These are phyloP conservation scores for Tripidium arundinaceum DNA, from an alignment of 202 grass and related monocot genomes.

Conservation along the genomic window DNA sequence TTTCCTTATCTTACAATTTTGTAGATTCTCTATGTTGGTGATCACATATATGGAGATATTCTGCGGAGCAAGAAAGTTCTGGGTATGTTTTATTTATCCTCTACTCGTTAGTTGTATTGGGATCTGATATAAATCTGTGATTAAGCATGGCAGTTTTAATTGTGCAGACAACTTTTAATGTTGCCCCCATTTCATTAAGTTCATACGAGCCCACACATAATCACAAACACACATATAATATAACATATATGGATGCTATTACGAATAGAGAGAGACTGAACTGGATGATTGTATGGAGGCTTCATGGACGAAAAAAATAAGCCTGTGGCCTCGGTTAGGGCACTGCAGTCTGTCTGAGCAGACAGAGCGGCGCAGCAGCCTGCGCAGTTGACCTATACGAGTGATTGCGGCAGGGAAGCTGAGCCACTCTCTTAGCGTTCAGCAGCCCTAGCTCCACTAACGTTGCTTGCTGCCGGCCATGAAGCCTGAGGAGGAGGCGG, in stretches of 20 bases:
- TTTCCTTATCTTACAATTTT: slow-evolving; percentile 3
- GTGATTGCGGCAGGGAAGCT: too few relatives aligned
- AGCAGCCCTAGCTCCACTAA: too few relatives aligned
- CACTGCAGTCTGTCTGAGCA: too few relatives aligned
- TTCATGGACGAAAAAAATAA: too few relatives aligned
- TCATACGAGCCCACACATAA: background rate
- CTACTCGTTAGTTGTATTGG: background rate
- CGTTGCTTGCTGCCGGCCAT: too few relatives aligned
- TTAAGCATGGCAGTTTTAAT: slow-evolving; percentile 10
- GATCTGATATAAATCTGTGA: background rate
- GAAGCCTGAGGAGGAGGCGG: too few relatives aligned
- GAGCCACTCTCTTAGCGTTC: too few relatives aligned
- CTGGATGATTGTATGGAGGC: too few relatives aligned
- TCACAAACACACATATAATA: background rate
- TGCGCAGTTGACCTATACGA: too few relatives aligned
- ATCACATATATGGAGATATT: slow-evolving; percentile 99
- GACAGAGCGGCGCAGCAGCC: too few relatives aligned
- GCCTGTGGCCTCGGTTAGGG: too few relatives aligned
- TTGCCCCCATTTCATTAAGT: background rate
- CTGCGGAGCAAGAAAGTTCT: slow-evolving; percentile 97
- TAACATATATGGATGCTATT: background rate
- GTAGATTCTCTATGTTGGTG: slow-evolving; percentile 96
- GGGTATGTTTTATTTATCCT: slow-evolving; percentile 45
- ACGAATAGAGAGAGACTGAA: too few relatives aligned
- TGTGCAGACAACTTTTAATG: background rate